Conservation (phyloP, 1,139 yeast species). For the Yamadazyma triangularis region DNA sequence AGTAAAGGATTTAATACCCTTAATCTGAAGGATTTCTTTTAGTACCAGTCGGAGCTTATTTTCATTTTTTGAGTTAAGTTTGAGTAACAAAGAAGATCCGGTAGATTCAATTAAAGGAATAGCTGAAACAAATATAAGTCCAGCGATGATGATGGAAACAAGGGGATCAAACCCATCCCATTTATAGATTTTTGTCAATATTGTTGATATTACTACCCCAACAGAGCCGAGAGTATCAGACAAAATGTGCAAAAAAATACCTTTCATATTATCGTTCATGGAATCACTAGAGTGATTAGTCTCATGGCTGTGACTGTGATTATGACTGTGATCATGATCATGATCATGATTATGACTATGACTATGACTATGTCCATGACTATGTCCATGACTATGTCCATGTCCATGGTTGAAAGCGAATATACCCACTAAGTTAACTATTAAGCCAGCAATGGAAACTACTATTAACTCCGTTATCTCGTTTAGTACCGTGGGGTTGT, state of each 20-base stretch:
- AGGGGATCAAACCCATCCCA: conserved; percentile 82
- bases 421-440: conserved; percentile 88
- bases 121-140: conserved; percentile 74
- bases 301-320: conserved; percentile 9
- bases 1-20: conserved; percentile 81
- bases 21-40: conserved; percentile 60
- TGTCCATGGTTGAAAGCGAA: conserved; percentile 90
- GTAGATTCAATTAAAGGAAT: conserved; percentile 81
- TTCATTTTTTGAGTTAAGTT: conserved; percentile 53
- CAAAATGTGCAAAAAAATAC: conserved; percentile 84
- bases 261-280: conserved; percentile 86
- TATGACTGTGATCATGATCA: conserved; percentile 1
- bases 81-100: conserved; percentile 65
- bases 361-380: conserved; percentile 33
- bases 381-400: conserved; percentile 31
- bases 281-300: conserved; percentile 8
- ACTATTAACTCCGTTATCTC: conserved; percentile 82
- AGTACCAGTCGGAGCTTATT: conserved; percentile 57
- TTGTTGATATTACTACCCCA: conserved; percentile 87
- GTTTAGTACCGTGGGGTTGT: conserved; percentile 71
- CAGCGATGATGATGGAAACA: conserved; percentile 84
- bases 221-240: conserved; percentile 97
- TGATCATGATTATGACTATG: conserved; percentile 21
- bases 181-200: conserved; percentile 53
- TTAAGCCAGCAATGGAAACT: conserved; percentile 77